A percentile compares a stretch with the other conserved stretches of the same genome.
phyloP scores from a whole-genome alignment of 1,284 basidiomycete genomes.

The Cryptococcus sp. region DNA sequence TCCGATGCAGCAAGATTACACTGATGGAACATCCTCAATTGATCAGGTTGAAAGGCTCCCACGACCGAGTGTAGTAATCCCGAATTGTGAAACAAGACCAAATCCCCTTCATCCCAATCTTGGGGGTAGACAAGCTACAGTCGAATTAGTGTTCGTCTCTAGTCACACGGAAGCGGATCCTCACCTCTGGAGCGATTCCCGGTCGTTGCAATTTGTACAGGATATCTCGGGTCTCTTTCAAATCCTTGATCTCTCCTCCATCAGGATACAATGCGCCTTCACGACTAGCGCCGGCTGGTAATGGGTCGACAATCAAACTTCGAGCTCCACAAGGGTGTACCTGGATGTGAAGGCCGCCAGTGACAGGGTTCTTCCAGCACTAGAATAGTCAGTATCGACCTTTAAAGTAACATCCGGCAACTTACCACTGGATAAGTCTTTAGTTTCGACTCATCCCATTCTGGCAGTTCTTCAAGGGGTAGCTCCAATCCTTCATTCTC shows the following conservation, averaged over 20 bases:
- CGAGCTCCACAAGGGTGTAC: conserved; percentile 64
- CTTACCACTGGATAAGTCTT: conserved; percentile 66
- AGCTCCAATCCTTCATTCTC: conserved; percentile 70
- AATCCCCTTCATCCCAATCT: conserved; percentile 61
- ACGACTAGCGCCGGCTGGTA: conserved; percentile 54
- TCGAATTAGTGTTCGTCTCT: not conserved
- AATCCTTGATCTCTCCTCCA: conserved; percentile 64
- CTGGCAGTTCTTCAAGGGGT: conserved; percentile 60
- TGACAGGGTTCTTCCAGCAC: conserved; percentile 81
- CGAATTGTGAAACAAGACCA: conserved; percentile 68
- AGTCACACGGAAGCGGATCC: not conserved
- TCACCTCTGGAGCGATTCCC: conserved; percentile 62
- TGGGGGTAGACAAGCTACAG: conserved; percentile 43
- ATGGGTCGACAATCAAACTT: conserved; percentile 59
- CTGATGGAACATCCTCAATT: conserved; percentile 72
- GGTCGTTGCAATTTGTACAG: conserved; percentile 76
- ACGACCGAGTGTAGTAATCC: conserved; percentile 73
- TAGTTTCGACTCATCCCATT: conserved; percentile 66
- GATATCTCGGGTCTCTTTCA: conserved; percentile 64
- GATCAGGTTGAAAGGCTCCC: conserved; percentile 63
- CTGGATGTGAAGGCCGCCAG: conserved; percentile 68
- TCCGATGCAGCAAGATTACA: conserved; percentile 74
- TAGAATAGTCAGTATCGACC: conserved; percentile 27
- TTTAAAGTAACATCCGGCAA: conserved; percentile 2
- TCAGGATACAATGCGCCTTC: conserved; percentile 60